Evolutionary conservation across 2,329 filamentous ascomycete genomes (phyloP), one percentile per base, ranked within the genome.

Genomic region (Akanthomyces dipterigenus): DNA sequence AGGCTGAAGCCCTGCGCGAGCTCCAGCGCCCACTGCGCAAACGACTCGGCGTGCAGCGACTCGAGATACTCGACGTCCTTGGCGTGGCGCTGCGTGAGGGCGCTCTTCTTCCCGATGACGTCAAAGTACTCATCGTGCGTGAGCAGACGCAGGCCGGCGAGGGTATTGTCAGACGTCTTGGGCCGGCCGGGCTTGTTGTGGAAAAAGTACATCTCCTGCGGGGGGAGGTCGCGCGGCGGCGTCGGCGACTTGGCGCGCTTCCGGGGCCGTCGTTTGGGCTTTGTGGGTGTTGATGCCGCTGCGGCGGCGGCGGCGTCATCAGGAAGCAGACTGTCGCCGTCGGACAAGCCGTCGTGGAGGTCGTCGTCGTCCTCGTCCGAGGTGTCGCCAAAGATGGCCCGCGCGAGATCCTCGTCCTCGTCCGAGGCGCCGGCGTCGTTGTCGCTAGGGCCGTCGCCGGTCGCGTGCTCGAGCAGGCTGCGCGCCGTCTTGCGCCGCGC

Each of bases 1-100:
- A 98, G 79, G 69, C 90, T 92, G 78, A 96, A 98, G 24, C 87
- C 87, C 71, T 96, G 86, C 5, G 86, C 81, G 18, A 98, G 82
- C 77, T 99, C 95, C 71, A 98, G 97, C 0, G 83, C 77, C 95
- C 95, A 99, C 71, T 98, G 95, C 1, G 88, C 83, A 71, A 96
- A 98, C 0, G 89, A 91, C 63, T 89, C 85, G 49, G 85, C 79
- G 71, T 98, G 93, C 24, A 96, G 76, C 7, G 85, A 82, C 66
- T 89, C 81, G 28, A 99, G 78, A 65, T 89, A 88, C 20, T 83
- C 79, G 55, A 90, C 83, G 65, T 96, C 90, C 3, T 80, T 75
- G 38, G 79, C 78, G 71, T 96, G 93, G 0, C 83, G 84, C 65
- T 86, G 85, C 40, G 82, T 78, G 7, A 18, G 2, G 3, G n/a